Conservation (phyloP, 768 basidiomycete species). For the Trametes cinnabarina region DNA sequence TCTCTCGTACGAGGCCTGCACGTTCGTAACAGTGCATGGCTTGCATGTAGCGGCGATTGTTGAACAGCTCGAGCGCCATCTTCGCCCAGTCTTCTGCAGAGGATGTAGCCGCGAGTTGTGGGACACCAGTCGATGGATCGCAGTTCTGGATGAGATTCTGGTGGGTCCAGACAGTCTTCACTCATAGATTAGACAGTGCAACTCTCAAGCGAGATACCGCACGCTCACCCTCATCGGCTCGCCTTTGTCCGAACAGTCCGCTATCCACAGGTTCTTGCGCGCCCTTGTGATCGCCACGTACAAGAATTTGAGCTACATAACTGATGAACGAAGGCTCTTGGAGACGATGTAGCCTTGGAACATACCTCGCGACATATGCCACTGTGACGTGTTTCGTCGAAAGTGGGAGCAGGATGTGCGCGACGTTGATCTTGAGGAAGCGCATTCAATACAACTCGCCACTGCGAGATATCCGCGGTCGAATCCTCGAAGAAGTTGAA, state of each 20-base stretch:
- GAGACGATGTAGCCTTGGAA: too few species aligned
- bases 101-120: constrained; percentile 54
- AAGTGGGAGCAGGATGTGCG: constrained; percentile 40
- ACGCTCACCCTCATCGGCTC: constrained; percentile 57
- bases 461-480: constrained; percentile 45
- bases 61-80: constrained; percentile 41
- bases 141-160: constrained; percentile 47
- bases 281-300: constrained; percentile 75
- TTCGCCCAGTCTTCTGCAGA: constrained; percentile 46
- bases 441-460: constrained; percentile 56
- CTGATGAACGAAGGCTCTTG: too few species aligned
- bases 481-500: constrained; percentile 79
- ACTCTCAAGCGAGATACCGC: neutral
- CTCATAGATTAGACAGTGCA: neutral
- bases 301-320: constrained; percentile 64
- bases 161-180: constrained; percentile 51
- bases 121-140: constrained; percentile 47
- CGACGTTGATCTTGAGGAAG: constrained; percentile 25
- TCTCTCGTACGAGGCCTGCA: constrained; percentile 44
- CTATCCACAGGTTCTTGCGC: constrained; percentile 67
- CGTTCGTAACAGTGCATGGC: constrained; percentile 54
- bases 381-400: constrained; percentile 50
- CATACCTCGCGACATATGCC: constrained; percentile 40
- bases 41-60: constrained; percentile 47
- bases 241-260: constrained; percentile 55